phyloP scores from a whole-genome alignment of 2,329 filamentous ascomycete genomes.

The Phyllachora maydis region DNA sequence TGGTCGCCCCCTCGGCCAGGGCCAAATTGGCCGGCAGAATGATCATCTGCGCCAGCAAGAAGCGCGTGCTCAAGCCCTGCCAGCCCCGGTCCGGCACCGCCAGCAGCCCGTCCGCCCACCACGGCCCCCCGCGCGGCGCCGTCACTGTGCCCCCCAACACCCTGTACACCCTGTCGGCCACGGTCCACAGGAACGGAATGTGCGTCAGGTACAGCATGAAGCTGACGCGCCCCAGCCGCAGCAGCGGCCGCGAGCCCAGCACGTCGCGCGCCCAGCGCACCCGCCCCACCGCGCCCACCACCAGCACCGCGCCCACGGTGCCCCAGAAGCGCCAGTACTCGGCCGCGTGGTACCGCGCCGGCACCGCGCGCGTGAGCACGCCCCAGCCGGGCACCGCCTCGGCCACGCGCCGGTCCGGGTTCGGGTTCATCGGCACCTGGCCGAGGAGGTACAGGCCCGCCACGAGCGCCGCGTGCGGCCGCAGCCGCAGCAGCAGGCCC shows the following conservation, averaged over 20 bases:
- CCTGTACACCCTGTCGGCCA: conserved; percentile 9
- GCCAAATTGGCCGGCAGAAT: background rate
- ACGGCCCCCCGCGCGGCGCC: conserved; percentile 3
- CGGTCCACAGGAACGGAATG: conserved; percentile 7
- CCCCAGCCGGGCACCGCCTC: conserved; percentile 8
- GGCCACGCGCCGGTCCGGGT: conserved; percentile 4
- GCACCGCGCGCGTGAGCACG: conserved; percentile 5
- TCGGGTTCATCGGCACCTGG: conserved; percentile 4
- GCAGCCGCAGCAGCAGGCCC: conserved; percentile 1
- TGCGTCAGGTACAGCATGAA: conserved; percentile 14
- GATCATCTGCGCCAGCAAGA: background rate
- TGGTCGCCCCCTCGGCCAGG: conserved; percentile 1
- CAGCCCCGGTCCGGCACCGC: background rate
- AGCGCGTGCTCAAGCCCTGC: conserved; percentile 1
- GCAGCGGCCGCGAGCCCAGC: conserved; percentile 8
- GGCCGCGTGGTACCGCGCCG: conserved; percentile 3
- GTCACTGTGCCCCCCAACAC: conserved; percentile 4
- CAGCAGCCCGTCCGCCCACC: conserved; percentile 1
- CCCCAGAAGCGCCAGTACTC: conserved; percentile 10
- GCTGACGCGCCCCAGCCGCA: conserved; percentile 12
- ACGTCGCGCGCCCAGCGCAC: conserved; percentile 7
- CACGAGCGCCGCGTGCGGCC: conserved; percentile 9
- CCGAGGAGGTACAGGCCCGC: conserved; percentile 12
- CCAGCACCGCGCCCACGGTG: conserved; percentile 10
- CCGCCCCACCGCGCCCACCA: conserved; percentile 8